Conservation (phyloP, 2,329 filamentous ascomycete genomes). For the Phialophora chinensis region DNA sequence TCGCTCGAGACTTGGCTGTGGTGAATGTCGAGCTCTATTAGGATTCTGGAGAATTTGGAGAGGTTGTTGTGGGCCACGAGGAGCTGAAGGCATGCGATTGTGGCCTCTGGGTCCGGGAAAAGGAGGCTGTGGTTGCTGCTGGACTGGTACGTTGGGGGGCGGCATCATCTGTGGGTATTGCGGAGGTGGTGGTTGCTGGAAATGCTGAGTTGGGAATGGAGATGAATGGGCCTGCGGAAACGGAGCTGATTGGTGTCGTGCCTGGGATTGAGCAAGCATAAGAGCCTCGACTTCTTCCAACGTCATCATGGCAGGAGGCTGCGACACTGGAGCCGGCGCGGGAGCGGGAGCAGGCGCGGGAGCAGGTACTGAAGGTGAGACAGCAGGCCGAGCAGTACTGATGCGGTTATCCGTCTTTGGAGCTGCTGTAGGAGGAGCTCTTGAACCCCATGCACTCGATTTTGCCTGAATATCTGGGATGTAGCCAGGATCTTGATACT, state of each 20-base stretch:
- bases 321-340: constrained; percentile 33
- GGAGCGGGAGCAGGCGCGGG: constrained; percentile 37
- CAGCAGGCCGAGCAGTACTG: constrained; percentile 37
- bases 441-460: constrained; percentile 84
- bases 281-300: constrained; percentile 95
- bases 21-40: constrained; percentile 63
- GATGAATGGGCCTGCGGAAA: constrained; percentile 45
- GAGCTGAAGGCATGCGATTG: constrained; percentile 33
- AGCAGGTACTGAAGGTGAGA: constrained; percentile 42
- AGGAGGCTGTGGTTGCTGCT: constrained; percentile 46
- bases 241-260: constrained; percentile 14
- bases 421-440: constrained; percentile 55
- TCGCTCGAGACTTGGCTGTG: constrained; percentile 46
- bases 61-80: constrained; percentile 56
- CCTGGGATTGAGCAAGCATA: constrained; percentile 65
- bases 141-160: constrained; percentile 13
- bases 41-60: constrained; percentile 82
- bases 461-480: constrained; percentile 91
- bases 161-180: constrained; percentile 22
- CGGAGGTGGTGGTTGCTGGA: constrained; percentile 44
- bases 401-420: constrained; percentile 35
- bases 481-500: constrained; percentile 82
- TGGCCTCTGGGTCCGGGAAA: constrained; percentile 45
- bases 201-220: constrained; percentile 32
- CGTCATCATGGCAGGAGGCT: constrained; percentile 74